Percentiles rank a stretch among this genome's conserved stretches.
phyloP scores from a whole-genome alignment of 371 early-diverging fungal genomes.

The Rhizopus microsporus region DNA sequence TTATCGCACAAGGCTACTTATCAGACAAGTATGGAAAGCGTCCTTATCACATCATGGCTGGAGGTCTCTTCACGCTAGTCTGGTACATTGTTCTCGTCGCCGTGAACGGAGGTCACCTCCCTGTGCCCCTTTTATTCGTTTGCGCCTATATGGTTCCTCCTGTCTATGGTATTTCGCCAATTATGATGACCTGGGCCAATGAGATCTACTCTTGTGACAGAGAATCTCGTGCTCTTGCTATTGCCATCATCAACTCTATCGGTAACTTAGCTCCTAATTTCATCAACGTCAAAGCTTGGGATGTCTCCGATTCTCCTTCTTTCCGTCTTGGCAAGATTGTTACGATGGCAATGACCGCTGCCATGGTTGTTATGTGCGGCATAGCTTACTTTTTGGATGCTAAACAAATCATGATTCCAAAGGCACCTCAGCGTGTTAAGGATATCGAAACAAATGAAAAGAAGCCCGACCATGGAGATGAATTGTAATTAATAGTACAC shows the following conservation, averaged over 20 bases:
- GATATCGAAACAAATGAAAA: slow-evolving; percentile 29
- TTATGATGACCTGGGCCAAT: slow-evolving; percentile 48
- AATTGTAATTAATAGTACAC: slow-evolving; percentile 14
- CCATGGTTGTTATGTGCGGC: slow-evolving; percentile 27
- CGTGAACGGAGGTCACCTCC: slow-evolving; percentile 43
- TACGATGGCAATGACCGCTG: slow-evolving; percentile 35
- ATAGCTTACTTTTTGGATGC: slow-evolving; percentile 23
- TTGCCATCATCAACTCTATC: slow-evolving; percentile 40
- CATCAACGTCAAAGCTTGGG: slow-evolving; percentile 37
- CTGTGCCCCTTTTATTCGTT: slow-evolving; percentile 30
- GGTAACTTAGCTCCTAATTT: slow-evolving; percentile 46
- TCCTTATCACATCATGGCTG: slow-evolving; percentile 42
- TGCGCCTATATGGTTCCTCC: slow-evolving; percentile 38
- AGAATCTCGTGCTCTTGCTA: slow-evolving; percentile 38
- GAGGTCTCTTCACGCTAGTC: slow-evolving; percentile 34
- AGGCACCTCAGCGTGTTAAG: slow-evolving; percentile 31
- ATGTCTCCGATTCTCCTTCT: slow-evolving; percentile 26
- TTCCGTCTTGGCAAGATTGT: slow-evolving; percentile 42
- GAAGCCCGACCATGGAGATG: slow-evolving; percentile 17
- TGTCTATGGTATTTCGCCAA: slow-evolving; percentile 36
- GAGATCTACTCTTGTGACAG: slow-evolving; percentile 36
- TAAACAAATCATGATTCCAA: slow-evolving; percentile 34
- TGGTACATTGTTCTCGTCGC: slow-evolving; percentile 60
- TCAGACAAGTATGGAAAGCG: slow-evolving; percentile 40
- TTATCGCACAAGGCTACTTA: slow-evolving; percentile 42